Conservation (phyloP, 2,329 filamentous ascomycete genomes). For the Diaporthe sp. region DNA sequence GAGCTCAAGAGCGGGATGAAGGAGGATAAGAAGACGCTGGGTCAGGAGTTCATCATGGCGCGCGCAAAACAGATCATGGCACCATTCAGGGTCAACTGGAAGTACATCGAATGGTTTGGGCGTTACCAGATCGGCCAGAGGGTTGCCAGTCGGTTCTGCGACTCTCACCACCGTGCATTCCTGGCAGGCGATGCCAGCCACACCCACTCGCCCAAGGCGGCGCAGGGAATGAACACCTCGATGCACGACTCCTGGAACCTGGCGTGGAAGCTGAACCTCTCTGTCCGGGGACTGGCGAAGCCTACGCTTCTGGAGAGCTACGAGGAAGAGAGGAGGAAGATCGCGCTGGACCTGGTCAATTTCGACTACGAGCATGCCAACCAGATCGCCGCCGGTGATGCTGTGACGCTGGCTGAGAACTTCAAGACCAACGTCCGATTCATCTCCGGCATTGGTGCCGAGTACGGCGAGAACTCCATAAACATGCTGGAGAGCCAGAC, state of each 20-base stretch:
- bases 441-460: slow-evolving; percentile 76
- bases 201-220: slow-evolving; percentile 71
- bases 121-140: slow-evolving; percentile 71
- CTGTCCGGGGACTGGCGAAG: slow-evolving; percentile 57
- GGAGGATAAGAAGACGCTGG: slow-evolving; percentile 47
- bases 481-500: slow-evolving; percentile 60
- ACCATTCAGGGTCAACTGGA: slow-evolving; percentile 58
- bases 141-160: slow-evolving; percentile 71
- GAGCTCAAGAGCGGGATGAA: slow-evolving; percentile 45
- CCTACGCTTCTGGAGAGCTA: slow-evolving; percentile 63
- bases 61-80: slow-evolving; percentile 61
- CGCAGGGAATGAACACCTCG: slow-evolving; percentile 63
- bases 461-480: slow-evolving; percentile 66
- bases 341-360: slow-evolving; percentile 60
- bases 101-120: slow-evolving; percentile 66
- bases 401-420: slow-evolving; percentile 71
- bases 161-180: slow-evolving; percentile 65
- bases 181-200: slow-evolving; percentile 74
- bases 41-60: slow-evolving; percentile 71
- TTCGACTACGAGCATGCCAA: slow-evolving; percentile 64
- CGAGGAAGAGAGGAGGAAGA: slow-evolving; percentile 63
- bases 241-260: slow-evolving; percentile 63
- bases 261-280: slow-evolving; percentile 52
- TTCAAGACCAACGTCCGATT: slow-evolving; percentile 77
- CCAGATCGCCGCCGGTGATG: slow-evolving; percentile 69